Evolutionary conservation across 345 rosid species (phyloP).

Genomic region (Populus simonii): DNA sequence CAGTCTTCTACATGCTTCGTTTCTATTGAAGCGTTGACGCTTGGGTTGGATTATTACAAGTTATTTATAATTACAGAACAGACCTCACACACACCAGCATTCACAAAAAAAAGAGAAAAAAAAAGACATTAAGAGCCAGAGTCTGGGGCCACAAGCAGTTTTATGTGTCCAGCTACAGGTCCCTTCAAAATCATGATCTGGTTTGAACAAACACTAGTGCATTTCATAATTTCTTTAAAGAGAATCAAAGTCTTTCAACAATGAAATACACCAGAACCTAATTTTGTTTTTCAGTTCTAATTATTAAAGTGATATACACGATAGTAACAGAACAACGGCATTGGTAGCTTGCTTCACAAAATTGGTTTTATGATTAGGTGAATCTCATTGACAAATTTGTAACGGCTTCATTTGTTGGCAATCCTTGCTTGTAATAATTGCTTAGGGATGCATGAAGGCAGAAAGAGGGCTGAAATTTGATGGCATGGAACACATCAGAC

Average conservation of each 20-base stretch:
- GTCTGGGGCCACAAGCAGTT: background rate
- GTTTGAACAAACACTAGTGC: background rate
- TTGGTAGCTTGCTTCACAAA: background rate
- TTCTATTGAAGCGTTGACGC: conserved; percentile 23
- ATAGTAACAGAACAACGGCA: background rate
- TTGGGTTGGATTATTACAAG: conserved; percentile 12
- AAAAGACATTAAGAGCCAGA: background rate
- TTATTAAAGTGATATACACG: background rate
- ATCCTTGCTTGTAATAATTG: background rate
- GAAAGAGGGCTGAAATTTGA: too few species aligned
- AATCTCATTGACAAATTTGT: background rate
- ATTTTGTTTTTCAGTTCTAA: background rate
- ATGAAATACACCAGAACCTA: background rate
- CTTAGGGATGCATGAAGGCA: background rate
- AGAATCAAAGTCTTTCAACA: background rate
- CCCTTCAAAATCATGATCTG: background rate
- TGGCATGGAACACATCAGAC: too few species aligned
- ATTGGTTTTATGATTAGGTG: background rate
- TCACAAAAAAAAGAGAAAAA: background rate
- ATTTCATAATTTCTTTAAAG: background rate
- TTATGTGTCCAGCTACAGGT: background rate
- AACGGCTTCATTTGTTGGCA: background rate
- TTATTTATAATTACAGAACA: background rate
- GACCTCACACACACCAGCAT: background rate
- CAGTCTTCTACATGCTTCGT: conserved; percentile 9